A percentile compares a stretch with the other conserved stretches of the same genome.
phyloP scores from a whole-genome alignment of 1,139 yeast genomes.

The Geotrichum bryndzae region DNA sequence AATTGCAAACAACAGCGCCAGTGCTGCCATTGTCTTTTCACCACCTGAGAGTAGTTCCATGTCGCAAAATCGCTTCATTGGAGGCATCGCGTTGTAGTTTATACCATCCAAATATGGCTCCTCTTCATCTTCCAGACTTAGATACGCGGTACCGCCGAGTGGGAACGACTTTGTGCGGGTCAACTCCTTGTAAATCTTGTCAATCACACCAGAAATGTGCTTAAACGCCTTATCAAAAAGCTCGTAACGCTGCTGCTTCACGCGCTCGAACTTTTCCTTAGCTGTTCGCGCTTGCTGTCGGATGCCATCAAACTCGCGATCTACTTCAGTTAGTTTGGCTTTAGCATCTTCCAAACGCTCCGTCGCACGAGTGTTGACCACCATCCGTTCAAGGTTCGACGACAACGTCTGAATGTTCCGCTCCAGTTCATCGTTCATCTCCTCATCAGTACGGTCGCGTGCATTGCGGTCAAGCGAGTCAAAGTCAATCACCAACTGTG shows the following conservation, averaged over 20 bases:
- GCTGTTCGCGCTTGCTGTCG: constrained; percentile 57
- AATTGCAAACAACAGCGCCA: constrained; percentile 84
- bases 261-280: constrained; percentile 51
- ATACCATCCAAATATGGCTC: constrained; percentile 77
- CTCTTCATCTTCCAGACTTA: constrained; percentile 82
- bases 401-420: constrained; percentile 49
- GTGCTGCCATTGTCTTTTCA: constrained; percentile 93
- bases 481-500: constrained; percentile 53
- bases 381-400: constrained; percentile 53
- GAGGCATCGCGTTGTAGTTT: constrained; percentile 94
- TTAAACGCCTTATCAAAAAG: constrained; percentile 66
- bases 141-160: constrained; percentile 83
- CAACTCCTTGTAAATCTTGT: constrained; percentile 77
- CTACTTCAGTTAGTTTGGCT: constrained; percentile 52
- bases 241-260: constrained; percentile 55
- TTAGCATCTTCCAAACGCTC: constrained; percentile 72
- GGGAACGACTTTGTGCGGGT: constrained; percentile 59
- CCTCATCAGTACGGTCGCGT: constrained; percentile 34
- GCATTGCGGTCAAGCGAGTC: constrained; percentile 44
- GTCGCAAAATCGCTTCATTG: constrained; percentile 86
- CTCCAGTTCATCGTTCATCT: constrained; percentile 38
- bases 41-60: constrained; percentile 96
- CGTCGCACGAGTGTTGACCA: constrained; percentile 76
- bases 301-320: constrained; percentile 57
- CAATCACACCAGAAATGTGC: constrained; percentile 68